A percentile compares a stretch with the other conserved stretches of the same genome.
phyloP scores from a whole-genome alignment of 257 asterid species.

The Solanum bulbocastanum region DNA sequence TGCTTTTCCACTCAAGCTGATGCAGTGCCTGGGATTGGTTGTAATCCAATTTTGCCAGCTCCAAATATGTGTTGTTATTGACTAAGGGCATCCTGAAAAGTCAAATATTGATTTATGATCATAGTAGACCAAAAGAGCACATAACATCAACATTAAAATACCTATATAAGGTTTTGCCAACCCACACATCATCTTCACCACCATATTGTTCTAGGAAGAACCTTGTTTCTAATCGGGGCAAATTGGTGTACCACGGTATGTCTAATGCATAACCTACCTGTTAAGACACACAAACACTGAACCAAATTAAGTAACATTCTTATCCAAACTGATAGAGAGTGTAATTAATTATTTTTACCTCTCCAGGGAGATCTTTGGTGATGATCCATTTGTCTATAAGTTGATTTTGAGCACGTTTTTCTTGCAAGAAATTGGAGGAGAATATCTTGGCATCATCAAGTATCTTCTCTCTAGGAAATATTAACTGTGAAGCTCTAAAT shows the following conservation, averaged over 20 bases:
- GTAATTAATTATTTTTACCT: constrained; percentile 29
- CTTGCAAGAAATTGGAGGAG: constrained; percentile 35
- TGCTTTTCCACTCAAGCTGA: constrained; percentile 55
- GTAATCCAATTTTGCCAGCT: constrained; percentile 65
- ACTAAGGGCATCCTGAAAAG: constrained; percentile 61
- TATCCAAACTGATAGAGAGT: no score
- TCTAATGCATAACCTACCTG: constrained; percentile 72
- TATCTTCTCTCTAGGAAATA: constrained; percentile 50
- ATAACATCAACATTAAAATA: background rate
- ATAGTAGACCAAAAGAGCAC: background rate
- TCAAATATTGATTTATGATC: background rate
- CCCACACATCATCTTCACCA: constrained; percentile 83
- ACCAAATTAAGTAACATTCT: background rate
- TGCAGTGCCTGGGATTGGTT: constrained; percentile 59
- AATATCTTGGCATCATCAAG: constrained; percentile 31
- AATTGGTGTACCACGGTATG: constrained; percentile 62
- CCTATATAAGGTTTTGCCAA: constrained; percentile 88
- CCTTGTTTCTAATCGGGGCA: constrained; percentile 71
- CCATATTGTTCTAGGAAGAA: constrained; percentile 67
- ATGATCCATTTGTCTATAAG: constrained; percentile 82
- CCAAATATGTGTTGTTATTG: constrained; percentile 50
- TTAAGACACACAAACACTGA: background rate
- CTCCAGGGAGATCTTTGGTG: constrained; percentile 77
- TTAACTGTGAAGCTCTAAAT: constrained; percentile 66
- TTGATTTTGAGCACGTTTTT: constrained; percentile 37